Base-by-base conservation (phyloP, 495 filamentous ascomycete species). In the Penicillium psychrofluorescens region DNA sequence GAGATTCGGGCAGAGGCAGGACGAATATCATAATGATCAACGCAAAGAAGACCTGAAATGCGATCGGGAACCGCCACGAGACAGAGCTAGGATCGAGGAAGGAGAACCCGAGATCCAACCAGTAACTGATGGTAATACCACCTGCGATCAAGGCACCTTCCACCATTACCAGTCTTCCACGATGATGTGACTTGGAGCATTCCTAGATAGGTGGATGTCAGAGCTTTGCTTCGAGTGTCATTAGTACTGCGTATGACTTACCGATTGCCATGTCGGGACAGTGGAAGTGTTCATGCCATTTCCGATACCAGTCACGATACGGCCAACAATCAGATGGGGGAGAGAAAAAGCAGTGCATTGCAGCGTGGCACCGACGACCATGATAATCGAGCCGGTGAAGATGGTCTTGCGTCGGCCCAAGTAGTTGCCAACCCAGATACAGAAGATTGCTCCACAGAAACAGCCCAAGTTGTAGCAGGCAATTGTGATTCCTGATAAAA, bases 361-460 rank as follows among this genome's bases (percentile, higher is more conserved):
- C n/a, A 88, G 64, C 29, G 69, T 66, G 32, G 80, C 81, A 22
- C 84, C 85, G 41, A 91, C 58, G 6, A 81, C 58, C 77, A 88
- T 83, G 52, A 89, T 79, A n/a, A 68, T 51, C 6, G 82, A 82
- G 13, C 85, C 84, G 12, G 80, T 44, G 44, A 88, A 81, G 55
- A 88, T 85, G 30, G 81, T 85, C 50, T 72, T 74, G 51, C 77
- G 78, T 10, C 86, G 77, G 13, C 85, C 86, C 11, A 88, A 79
- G 2, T 70, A 66, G 50, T 90, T 80, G 40, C 84, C 82, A 46
- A 88, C 68, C 62, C 78, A 84, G 48, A 90, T 83, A 32, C 76
- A 79, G 36, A 77, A 56, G 36, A 86, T 62, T 11, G 84, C 81
- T 14, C 85, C 83, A 50, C 78, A 61, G 63, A 88, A 86, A 61